Base-by-base conservation (phyloP, 176 grass and related monocot species). In the Areca catechu region DNA sequence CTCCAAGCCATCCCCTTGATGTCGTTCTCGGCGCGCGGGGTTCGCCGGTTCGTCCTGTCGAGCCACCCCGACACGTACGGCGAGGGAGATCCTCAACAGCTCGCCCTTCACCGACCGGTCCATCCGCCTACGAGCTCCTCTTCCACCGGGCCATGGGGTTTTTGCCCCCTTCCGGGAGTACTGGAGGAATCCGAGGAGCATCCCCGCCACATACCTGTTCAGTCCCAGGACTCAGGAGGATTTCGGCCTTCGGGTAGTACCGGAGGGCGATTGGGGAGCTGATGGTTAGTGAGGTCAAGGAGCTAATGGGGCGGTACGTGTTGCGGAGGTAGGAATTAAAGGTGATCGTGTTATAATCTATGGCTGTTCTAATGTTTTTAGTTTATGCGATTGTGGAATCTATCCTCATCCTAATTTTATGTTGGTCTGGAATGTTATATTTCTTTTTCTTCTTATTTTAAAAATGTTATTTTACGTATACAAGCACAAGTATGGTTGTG, bases 71-170 rank as follows among this genome's bases (percentile, higher is more conserved):
- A 90, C 65, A 90, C n/a, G n/a, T n/a, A n/a, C 86, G 7, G 86
- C 91, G 7, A 73, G 74, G 17, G 91, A 96, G 71, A 78, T 96
- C 58, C 77, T 96, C 16, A 27, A 58, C 56, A 79, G 69, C 73
- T 73, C 74, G 4, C 76, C 83, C 56, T 95, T 96, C 57, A 80
- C 80, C 16, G 80, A 96, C 53, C 76, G 86, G 50, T 83, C 91
- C 0, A 49, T 96, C 83, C 10, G 86, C 86, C 0, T 79, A 79
- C 0, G 60, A 74, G 51, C 83, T 96, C 14, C 80, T 96, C 2
- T 96, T 96, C 74, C 80, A 96, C 77, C 83, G 86, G 14, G 83
- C 91, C 53, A 96, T 96, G 86, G 91, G 86, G 0, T 96, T 96
- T n/a, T n/a, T 50, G 77, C 91, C 2, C 74, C 80, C 10, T 96